Evolutionary conservation across 1,139 yeast genomes (phyloP).

Genomic region (Ashbya aceris): DNA sequence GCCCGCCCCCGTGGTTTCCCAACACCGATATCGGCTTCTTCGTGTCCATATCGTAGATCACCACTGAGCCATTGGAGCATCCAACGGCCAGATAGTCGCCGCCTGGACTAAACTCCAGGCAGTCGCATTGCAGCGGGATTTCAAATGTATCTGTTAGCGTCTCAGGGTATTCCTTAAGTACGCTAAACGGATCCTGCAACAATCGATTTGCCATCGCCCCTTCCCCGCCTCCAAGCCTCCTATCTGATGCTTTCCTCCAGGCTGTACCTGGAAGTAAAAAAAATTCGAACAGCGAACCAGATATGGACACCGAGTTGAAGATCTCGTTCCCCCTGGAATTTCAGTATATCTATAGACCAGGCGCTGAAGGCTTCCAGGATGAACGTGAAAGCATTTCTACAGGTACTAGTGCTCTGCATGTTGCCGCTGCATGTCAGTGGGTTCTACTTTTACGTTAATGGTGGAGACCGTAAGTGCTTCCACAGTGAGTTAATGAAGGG

Average conservation of each 20-base stretch:
- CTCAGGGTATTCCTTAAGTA: constrained; percentile 89
- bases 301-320: constrained; percentile 1
- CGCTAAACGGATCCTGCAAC: constrained; percentile 86
- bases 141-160: constrained; percentile 57
- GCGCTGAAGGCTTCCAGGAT: neutral
- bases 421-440: constrained; percentile 25
- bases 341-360: too few relatives aligned
- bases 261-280: neutral
- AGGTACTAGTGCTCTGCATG: constrained; percentile 12
- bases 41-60: constrained; percentile 70
- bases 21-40: constrained; percentile 30
- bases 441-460: constrained; percentile 44
- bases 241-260: too few relatives aligned
- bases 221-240: too few relatives aligned
- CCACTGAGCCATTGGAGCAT: constrained; percentile 64
- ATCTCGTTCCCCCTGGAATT: too few relatives aligned
- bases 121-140: constrained; percentile 58
- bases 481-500: constrained; percentile 53
- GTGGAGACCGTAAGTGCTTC: constrained; percentile 56
- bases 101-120: constrained; percentile 57
- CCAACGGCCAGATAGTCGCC: constrained; percentile 93
- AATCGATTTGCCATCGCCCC: constrained; percentile 49
- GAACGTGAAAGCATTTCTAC: constrained; percentile 5
- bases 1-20: constrained; percentile 46
- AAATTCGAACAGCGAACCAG: constrained; percentile 1